phyloP scores from a whole-genome alignment of 2,329 filamentous ascomycete species.

The Byssochlamys sp. region DNA sequence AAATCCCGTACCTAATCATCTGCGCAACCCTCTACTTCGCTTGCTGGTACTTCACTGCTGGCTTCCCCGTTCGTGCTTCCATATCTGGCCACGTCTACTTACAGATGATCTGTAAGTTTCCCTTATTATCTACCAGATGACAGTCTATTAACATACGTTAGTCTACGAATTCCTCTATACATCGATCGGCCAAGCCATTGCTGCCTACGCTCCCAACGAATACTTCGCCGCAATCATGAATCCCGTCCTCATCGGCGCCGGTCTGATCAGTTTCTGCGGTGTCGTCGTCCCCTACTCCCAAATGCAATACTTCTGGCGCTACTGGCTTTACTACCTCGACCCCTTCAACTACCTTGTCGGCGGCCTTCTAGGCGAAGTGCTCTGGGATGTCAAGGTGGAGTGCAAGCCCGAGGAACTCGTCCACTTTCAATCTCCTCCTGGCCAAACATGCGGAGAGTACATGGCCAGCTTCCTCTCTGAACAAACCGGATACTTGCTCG shows the following conservation, averaged over 20 bases:
- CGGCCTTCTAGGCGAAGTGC: slow-evolving; percentile 26
- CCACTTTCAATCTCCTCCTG: slow-evolving; percentile 17
- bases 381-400: slow-evolving; percentile 31
- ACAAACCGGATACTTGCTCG: slow-evolving; percentile 21
- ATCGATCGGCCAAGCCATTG: slow-evolving; percentile 40
- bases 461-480: slow-evolving; percentile 22
- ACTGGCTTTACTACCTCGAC: slow-evolving; percentile 38
- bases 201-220: slow-evolving; percentile 53
- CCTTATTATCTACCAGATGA: background rate
- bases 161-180: slow-evolving; percentile 37
- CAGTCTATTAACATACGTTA: slow-evolving; percentile 8
- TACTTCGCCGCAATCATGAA: slow-evolving; percentile 52
- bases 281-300: slow-evolving; percentile 29
- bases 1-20: slow-evolving; percentile 39
- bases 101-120: slow-evolving; percentile 28
- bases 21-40: slow-evolving; percentile 39
- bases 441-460: slow-evolving; percentile 25
- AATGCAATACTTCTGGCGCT: slow-evolving; percentile 33
- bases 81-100: slow-evolving; percentile 30
- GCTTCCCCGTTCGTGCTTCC: slow-evolving; percentile 27
- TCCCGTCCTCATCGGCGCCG: slow-evolving; percentile 44
- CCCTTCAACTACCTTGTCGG: slow-evolving; percentile 37
- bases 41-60: slow-evolving; percentile 53
- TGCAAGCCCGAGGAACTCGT: slow-evolving; percentile 25
- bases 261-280: slow-evolving; percentile 31